phyloP scores from a whole-genome alignment of 495 filamentous ascomycete species.

The Lophium mytilinum region DNA sequence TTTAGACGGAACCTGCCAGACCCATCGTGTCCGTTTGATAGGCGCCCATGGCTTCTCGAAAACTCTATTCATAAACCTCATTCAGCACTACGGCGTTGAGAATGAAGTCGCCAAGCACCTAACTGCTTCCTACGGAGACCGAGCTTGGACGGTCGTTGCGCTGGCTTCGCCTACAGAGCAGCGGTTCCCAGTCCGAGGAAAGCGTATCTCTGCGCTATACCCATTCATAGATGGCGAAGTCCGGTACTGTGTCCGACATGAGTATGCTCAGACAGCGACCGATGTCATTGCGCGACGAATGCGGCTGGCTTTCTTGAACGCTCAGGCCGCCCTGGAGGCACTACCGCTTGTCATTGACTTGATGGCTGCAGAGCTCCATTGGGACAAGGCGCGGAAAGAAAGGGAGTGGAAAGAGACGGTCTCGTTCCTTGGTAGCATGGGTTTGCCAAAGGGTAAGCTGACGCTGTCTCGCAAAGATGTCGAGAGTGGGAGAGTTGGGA shows the following conservation, averaged over 20 bases:
- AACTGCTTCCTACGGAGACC: conserved; percentile 82
- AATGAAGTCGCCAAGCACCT: conserved; percentile 92
- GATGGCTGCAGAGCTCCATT: conserved; percentile 82
- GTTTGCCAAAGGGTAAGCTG: conserved; percentile 69
- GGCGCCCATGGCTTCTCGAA: conserved; percentile 92
- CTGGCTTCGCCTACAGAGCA: conserved; percentile 71
- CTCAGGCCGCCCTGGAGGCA: conserved; percentile 87
- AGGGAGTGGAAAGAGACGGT: conserved; percentile 81
- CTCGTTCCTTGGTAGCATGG: conserved; percentile 74
- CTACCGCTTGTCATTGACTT: conserved; percentile 84
- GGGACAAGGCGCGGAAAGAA: conserved; percentile 67
- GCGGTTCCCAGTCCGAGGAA: conserved; percentile 82
- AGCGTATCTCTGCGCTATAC: conserved; percentile 73
- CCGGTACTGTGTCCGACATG: conserved; percentile 78
- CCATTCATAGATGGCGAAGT: conserved; percentile 97
- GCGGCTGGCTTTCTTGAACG: conserved; percentile 87
- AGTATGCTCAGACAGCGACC: conserved; percentile 90
- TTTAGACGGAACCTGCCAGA: conserved; percentile 77
- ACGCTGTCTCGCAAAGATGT: conserved; percentile 65
- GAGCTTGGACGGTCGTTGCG: conserved; percentile 90
- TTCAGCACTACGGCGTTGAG: conserved; percentile 94
- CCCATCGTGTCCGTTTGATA: conserved; percentile 79
- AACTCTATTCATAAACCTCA: conserved; percentile 96
- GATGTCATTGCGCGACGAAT: conserved; percentile 87
- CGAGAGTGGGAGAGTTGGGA: conserved; percentile 56